Base-by-base conservation (phyloP, 192 early-diverging fungal genomes). In the Linnemannia schmuckeri region DNA sequence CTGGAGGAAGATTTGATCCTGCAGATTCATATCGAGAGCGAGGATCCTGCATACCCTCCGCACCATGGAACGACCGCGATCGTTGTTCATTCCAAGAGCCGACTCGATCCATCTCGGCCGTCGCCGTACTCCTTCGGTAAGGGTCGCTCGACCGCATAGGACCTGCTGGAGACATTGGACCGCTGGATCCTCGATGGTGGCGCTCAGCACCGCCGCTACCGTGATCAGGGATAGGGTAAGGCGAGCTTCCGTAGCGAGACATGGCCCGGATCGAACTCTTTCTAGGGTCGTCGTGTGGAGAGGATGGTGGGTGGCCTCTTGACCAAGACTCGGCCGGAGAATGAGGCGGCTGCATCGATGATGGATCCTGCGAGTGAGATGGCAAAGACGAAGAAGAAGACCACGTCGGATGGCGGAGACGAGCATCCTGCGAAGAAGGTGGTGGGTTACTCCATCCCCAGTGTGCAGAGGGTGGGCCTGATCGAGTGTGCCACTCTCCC, bases 371-470 rank as follows among this genome's bases (percentile, higher is more conserved):
- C 44, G 74, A 30, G n/a, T 75, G 49, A 27, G 61, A 47, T 12
- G 79, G 76, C 18, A 66, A 49, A 30, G 78, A 63, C 0, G 84
- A 57, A 17, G 84, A 41, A 1, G 78, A 79, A 3, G 77, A 72
- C 85, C 85, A 87, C 6, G 75, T 74, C 30, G 80, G 49, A 18
- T 87, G 75, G 35, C 85, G 79, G 20, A 63, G 79, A 24, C 85
- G 63, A 15, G 70, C 41, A 3, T 87, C 85, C 12, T 75, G 74
- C 7, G 61, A 66, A 15, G 61, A 30, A 30, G n/a, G 61, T 33
- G 61, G 27, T 30, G 61, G 54, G 20, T 78, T 66, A 0, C 81
- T 76, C 79, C 79, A 78, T n/a, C 52, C 46, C 76, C 85, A 78
- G 61, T 66, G 61, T 33, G 61, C 61, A 33, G 61, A 66, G 27